Evolutionary conservation across 192 early-diverging fungal species (phyloP).

Genomic region (Linnemannia hyalina): DNA sequence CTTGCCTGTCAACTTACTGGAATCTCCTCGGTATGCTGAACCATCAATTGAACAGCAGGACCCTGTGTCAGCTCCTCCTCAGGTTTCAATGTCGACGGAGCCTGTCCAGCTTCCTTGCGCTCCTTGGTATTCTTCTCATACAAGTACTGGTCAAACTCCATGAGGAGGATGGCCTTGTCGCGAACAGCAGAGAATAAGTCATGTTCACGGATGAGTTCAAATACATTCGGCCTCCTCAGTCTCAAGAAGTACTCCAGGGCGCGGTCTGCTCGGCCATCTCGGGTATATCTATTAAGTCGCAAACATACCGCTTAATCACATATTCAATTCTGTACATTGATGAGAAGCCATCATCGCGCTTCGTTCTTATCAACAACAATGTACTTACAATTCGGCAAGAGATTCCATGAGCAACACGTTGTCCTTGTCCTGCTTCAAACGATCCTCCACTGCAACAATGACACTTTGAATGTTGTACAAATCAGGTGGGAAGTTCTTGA

Average conservation of each 20-base stretch:
- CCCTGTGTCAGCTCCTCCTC: constrained; percentile 59
- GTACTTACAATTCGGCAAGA: constrained; percentile 79
- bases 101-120: constrained; percentile 19
- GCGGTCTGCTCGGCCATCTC: constrained; percentile 79
- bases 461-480: constrained; percentile 85
- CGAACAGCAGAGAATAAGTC: constrained; percentile 86
- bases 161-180: constrained; percentile 82
- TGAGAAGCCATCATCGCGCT: neutral
- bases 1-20: constrained; percentile 62
- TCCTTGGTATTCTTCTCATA: constrained; percentile 61
- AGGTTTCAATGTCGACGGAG: neutral
- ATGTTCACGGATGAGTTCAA: constrained; percentile 81
- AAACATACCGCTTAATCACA: neutral
- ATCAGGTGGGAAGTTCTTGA: constrained; percentile 83
- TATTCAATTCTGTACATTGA: neutral
- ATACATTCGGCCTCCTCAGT: constrained; percentile 76
- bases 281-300: constrained; percentile 65
- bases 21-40: constrained; percentile 87
- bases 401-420: constrained; percentile 76
- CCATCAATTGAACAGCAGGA: constrained; percentile 85
- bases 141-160: constrained; percentile 86
- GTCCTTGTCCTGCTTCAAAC: constrained; percentile 68
- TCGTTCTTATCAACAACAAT: neutral
- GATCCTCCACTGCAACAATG: constrained; percentile 81
- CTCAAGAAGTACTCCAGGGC: constrained; percentile 87